Evolutionary conservation across 176 grass and related monocot genomes (phyloP).

Genomic region (Stipa capillata): DNA sequence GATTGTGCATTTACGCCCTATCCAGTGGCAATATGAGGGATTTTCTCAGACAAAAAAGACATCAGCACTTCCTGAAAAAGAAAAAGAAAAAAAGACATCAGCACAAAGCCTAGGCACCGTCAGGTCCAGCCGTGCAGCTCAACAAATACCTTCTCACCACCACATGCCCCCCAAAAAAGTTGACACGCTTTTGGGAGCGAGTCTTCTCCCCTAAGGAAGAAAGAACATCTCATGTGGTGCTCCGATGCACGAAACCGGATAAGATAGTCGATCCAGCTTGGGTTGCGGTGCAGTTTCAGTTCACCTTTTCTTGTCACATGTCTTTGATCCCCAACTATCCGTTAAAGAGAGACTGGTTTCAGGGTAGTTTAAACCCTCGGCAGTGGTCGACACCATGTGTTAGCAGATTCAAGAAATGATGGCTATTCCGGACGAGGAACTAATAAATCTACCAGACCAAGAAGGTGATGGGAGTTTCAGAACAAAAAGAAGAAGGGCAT

Average conservation of each 20-base stretch:
- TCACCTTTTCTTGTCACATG: neutral
- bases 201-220: slow-evolving; percentile 44
- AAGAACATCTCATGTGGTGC: slow-evolving; percentile 23
- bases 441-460: no score
- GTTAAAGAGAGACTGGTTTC: neutral
- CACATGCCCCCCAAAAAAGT: slow-evolving; percentile 16
- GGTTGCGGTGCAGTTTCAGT: slow-evolving; percentile 22
- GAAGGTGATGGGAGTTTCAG: no score
- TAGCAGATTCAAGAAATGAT: no score
- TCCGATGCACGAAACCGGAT: neutral
- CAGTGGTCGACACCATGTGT: no score
- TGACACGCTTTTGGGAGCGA: slow-evolving; percentile 13
- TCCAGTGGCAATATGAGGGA: no score
- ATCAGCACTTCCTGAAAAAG: no score
- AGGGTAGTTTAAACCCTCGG: neutral
- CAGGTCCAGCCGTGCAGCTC: neutral
- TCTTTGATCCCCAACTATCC: neutral
- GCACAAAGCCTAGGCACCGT: neutral
- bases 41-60: no score
- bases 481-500: no score
- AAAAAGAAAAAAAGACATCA: no score
- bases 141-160: neutral
- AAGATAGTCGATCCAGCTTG: slow-evolving; percentile 27
- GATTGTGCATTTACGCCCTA: no score
- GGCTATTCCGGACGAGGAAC: no score